These are phyloP conservation scores for Diaporthe humulicola DNA, from an alignment of 2,329 filamentous ascomycete species.

Conservation along the genomic window DNA sequence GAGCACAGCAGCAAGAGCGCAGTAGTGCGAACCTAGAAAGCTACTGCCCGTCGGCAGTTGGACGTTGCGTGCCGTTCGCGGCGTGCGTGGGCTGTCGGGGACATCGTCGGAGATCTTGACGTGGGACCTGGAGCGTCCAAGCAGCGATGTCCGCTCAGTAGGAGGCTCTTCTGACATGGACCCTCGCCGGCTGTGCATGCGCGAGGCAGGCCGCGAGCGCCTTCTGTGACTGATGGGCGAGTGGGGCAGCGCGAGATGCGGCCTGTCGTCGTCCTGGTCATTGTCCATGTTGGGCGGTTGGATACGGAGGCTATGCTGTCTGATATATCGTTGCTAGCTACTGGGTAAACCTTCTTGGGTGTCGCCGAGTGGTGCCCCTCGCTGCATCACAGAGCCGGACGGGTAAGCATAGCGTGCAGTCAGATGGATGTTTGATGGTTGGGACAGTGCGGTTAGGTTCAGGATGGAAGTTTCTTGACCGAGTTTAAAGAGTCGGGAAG, in stretches of 20 bases:
- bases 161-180: slow-evolving; percentile 39
- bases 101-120: slow-evolving; percentile 37
- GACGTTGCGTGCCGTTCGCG: slow-evolving; percentile 5
- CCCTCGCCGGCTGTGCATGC: slow-evolving; percentile 35
- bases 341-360: slow-evolving; percentile 1
- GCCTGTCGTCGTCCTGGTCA: slow-evolving; percentile 34
- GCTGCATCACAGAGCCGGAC: slow-evolving; percentile 13
- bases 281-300: slow-evolving; percentile 26
- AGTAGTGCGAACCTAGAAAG: slow-evolving; percentile 40
- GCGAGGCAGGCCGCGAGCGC: slow-evolving; percentile 39
- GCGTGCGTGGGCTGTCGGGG: slow-evolving; percentile 22
- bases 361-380: slow-evolving; percentile 3
- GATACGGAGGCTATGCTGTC: not conserved
- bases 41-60: slow-evolving; percentile 33
- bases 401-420: slow-evolving; percentile 5
- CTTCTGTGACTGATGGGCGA: slow-evolving; percentile 38
- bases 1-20: not conserved
- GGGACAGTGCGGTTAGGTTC: not conserved
- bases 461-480: not conserved
- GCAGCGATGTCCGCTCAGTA: slow-evolving; percentile 36
- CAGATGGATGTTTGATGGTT: not conserved
- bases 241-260: slow-evolving; percentile 23
- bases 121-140: slow-evolving; percentile 30
- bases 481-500: not conserved
- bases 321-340: not conserved